Evolutionary conservation across 495 filamentous ascomycete species (phyloP).

Genomic region (Tuber indicum): DNA sequence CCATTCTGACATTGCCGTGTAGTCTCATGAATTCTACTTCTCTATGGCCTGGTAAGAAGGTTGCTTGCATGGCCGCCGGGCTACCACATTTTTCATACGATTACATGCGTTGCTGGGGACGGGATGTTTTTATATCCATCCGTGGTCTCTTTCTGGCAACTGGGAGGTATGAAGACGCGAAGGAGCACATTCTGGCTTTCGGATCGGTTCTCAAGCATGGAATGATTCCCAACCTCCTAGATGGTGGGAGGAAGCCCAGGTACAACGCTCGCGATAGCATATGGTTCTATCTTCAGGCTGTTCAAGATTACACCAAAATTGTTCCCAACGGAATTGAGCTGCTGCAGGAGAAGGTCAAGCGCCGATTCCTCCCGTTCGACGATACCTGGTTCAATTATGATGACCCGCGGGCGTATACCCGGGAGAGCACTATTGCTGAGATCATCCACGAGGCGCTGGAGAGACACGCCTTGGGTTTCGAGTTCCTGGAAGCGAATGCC

Average conservation of each 20-base stretch:
- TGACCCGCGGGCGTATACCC: conserved; percentile 79
- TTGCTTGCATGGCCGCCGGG: conserved; percentile 85
- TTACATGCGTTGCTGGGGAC: conserved; percentile 96
- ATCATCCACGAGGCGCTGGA: conserved; percentile 90
- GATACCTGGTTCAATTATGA: conserved; percentile 81
- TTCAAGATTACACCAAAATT: conserved; percentile 86
- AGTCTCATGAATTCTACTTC: conserved; percentile 76
- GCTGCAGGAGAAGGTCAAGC: conserved; percentile 66
- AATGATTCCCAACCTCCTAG: conserved; percentile 93
- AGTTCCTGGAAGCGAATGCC: conserved; percentile 91
- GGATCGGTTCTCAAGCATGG: conserved; percentile 96
- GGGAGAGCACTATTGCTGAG: conserved; percentile 71
- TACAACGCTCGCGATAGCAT: conserved; percentile 95
- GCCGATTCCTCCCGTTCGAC: conserved; percentile 91
- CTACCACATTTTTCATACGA: conserved; percentile 89
- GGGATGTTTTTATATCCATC: conserved; percentile 93
- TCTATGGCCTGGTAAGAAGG: conserved; percentile 73
- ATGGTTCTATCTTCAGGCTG: conserved; percentile 93
- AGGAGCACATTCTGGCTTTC: conserved; percentile 91
- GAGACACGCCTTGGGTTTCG: conserved; percentile 79
- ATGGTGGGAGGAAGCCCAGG: conserved; percentile 77
- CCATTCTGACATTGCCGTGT: not conserved
- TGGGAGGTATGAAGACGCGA: conserved; percentile 77
- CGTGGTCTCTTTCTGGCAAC: conserved; percentile 84
- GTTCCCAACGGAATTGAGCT: conserved; percentile 70